phyloP scores from a whole-genome alignment of 1,139 yeast genomes.

The Eremothecium coryli region DNA sequence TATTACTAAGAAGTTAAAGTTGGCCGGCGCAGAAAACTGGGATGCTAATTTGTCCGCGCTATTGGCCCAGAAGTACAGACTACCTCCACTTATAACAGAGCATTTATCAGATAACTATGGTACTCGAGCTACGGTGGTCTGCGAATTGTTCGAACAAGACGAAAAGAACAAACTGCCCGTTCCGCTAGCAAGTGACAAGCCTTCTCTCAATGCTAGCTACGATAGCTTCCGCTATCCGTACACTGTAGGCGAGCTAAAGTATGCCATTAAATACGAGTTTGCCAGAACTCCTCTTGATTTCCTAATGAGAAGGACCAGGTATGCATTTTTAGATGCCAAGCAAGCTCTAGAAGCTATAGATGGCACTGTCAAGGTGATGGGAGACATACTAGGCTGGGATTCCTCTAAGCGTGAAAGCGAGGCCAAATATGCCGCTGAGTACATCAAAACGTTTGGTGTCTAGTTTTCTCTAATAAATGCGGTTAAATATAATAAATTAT shows the following conservation, averaged over 20 bases:
- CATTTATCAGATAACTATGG: slow-evolving; percentile 87
- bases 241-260: slow-evolving; percentile 83
- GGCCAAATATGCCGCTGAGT: slow-evolving; percentile 43
- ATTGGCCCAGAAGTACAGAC: slow-evolving; percentile 67
- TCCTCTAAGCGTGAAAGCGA: slow-evolving; percentile 49
- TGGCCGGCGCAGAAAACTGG: slow-evolving; percentile 74
- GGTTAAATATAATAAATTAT: background rate
- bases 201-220: slow-evolving; percentile 24
- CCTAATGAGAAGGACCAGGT: slow-evolving; percentile 86
- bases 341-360: slow-evolving; percentile 78
- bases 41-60: slow-evolving; percentile 64
- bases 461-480: slow-evolving; percentile 7
- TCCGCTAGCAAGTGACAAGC: slow-evolving; percentile 42
- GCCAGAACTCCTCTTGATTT: slow-evolving; percentile 84
- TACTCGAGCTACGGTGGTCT: slow-evolving; percentile 73
- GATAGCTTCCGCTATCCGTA: slow-evolving; percentile 69
- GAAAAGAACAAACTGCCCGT: slow-evolving; percentile 53
- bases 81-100: slow-evolving; percentile 69
- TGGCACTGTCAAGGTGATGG: slow-evolving; percentile 80
- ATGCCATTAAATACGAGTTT: slow-evolving; percentile 75
- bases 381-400: slow-evolving; percentile 69
- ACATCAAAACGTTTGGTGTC: slow-evolving; percentile 51
- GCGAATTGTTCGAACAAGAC: slow-evolving; percentile 50
- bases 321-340: slow-evolving; percentile 83
- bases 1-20: slow-evolving; percentile 50